Evolutionary conservation across 495 filamentous ascomycete genomes (phyloP).

Genomic region (Parathielavia appendiculata): DNA sequence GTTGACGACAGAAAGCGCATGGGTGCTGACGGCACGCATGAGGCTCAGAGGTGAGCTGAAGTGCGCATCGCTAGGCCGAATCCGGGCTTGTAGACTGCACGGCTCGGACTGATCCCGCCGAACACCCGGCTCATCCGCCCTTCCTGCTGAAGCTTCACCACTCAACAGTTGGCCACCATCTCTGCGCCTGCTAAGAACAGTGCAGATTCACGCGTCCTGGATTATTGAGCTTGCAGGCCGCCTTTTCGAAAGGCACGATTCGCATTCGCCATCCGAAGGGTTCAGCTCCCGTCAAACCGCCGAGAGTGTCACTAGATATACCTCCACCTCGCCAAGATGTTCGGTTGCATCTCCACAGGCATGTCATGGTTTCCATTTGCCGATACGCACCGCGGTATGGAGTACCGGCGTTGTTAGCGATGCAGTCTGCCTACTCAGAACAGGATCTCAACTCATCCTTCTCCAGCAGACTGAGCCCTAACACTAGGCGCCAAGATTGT

Average conservation of each 20-base stretch:
- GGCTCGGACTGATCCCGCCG: not conserved
- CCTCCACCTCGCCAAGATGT: not conserved
- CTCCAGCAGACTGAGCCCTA: not conserved
- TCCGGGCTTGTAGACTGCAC: not conserved
- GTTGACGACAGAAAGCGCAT: not conserved
- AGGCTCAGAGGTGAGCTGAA: conserved; percentile 13
- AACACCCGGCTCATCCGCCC: conserved; percentile 2
- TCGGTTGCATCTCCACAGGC: not conserved
- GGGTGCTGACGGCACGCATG: conserved; percentile 8
- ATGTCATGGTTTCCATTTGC: not conserved
- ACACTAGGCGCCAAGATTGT: not conserved
- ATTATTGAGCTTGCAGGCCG: not conserved
- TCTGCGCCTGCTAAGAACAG: not conserved
- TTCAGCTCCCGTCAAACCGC: conserved; percentile 7
- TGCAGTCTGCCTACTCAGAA: not conserved
- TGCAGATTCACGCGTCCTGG: not conserved
- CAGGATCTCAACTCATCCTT: not conserved
- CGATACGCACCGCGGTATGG: not conserved
- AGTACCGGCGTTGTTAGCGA: not conserved
- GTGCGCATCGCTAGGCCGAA: conserved; percentile 6
- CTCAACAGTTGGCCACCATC: not conserved
- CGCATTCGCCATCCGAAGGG: not conserved
- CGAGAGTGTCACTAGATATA: not conserved
- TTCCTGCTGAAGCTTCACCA: not conserved
- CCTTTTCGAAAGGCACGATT: not conserved